Evolutionary conservation across 108 stramenopile genomes (phyloP).

Genomic region (Nitzschia sp.): DNA sequence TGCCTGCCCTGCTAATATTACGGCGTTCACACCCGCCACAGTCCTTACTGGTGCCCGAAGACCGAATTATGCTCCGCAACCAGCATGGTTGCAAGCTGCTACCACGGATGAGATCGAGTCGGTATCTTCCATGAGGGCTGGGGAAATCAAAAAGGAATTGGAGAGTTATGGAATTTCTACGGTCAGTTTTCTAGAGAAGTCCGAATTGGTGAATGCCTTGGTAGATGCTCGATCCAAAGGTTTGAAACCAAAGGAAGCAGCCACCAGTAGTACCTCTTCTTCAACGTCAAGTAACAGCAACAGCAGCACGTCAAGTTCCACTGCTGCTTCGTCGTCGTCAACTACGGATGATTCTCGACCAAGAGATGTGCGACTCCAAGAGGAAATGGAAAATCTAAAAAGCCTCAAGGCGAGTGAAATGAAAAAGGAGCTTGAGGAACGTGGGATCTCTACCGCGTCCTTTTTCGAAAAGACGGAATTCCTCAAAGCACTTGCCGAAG

Average conservation of each 20-base stretch:
- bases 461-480: conserved; percentile 78
- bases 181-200: conserved; percentile 66
- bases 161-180: conserved; percentile 83
- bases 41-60: background rate
- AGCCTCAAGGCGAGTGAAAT: conserved; percentile 71
- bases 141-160: conserved; percentile 74
- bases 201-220: conserved; percentile 68
- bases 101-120: conserved; percentile 20
- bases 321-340: conserved; percentile 5
- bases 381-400: conserved; percentile 71
- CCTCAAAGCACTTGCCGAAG: conserved; percentile 60
- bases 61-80: background rate
- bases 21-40: background rate
- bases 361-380: conserved; percentile 48
- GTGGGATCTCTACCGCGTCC: conserved; percentile 68
- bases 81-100: background rate
- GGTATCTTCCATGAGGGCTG: conserved; percentile 60
- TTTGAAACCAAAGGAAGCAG: conserved; percentile 41
- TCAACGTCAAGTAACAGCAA: conserved; percentile 7
- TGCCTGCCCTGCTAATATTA: background rate
- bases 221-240: conserved; percentile 68
- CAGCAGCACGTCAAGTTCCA: background rate
- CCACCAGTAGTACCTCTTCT: conserved; percentile 8
- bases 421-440: conserved; percentile 73
- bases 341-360: conserved; percentile 15